Conservation (phyloP, 306 rosid genomes). For the Prunus kanzakura region DNA sequence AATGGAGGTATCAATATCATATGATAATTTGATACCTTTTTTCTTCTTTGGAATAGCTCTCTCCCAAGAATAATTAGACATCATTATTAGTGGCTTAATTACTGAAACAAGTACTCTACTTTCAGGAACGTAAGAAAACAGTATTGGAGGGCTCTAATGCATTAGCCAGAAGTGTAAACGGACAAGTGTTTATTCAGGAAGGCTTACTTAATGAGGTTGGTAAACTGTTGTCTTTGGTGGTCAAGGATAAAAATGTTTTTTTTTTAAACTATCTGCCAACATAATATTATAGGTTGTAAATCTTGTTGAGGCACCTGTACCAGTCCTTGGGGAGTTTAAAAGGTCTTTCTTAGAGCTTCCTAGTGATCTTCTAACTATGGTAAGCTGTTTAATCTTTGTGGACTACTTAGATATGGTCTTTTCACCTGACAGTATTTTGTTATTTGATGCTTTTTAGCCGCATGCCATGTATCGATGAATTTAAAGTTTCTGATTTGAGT, state of each 20-base stretch:
- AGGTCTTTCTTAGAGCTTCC: conserved; percentile 93
- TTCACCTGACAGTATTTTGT: background rate
- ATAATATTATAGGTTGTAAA: conserved; percentile 64
- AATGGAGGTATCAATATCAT: conserved; percentile 65
- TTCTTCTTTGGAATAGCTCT: background rate
- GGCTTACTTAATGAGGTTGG: conserved; percentile 83
- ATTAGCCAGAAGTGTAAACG: conserved; percentile 72
- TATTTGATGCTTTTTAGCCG: background rate
- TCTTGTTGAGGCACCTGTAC: conserved; percentile 92
- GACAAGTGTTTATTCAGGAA: conserved; percentile 54
- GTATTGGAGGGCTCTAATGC: conserved; percentile 58
- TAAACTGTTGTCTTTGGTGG: conserved; percentile 22
- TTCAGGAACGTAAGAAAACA: conserved; percentile 64
- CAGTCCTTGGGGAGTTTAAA: conserved; percentile 80
- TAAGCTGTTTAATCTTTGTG: conserved; percentile 36
- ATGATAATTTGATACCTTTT: background rate
- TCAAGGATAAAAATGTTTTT: conserved; percentile 5
- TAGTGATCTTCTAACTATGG: conserved; percentile 87
- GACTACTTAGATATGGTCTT: background rate
- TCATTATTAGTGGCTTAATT: background rate
- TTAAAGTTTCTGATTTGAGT: background rate
- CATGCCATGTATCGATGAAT: background rate
- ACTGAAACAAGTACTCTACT: conserved; percentile 13
- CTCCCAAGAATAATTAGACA: background rate
- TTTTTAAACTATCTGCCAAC: background rate